Percentiles rank a stretch among this genome's conserved stretches.
These are phyloP conservation scores for Carallia pectinifolia DNA, from an alignment of 345 rosid species.

Conservation along the genomic window DNA sequence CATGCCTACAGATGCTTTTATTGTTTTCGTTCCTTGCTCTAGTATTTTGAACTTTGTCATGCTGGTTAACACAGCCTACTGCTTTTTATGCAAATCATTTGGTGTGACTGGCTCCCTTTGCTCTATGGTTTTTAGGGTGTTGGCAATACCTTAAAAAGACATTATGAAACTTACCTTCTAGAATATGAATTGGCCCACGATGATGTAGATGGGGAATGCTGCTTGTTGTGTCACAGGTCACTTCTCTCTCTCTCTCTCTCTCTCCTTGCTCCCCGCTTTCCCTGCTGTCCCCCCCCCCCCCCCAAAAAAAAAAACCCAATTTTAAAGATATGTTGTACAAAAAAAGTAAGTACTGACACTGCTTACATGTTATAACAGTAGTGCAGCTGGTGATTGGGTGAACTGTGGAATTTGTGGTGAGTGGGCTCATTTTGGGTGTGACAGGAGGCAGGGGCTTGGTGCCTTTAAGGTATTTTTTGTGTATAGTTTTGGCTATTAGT, in stretches of 20 bases:
- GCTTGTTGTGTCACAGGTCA: slow-evolving; percentile 92
- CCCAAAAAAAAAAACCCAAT: too few species aligned
- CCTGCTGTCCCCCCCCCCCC: too few species aligned
- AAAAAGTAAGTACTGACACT: slow-evolving; percentile 18
- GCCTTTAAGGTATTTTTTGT: slow-evolving; percentile 74
- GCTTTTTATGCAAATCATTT: neutral
- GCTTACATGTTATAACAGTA: slow-evolving; percentile 55
- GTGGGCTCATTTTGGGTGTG: slow-evolving; percentile 99
- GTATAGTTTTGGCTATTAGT: neutral
- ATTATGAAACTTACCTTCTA: slow-evolving; percentile 90
- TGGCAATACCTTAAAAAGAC: slow-evolving; percentile 91
- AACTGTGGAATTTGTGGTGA: slow-evolving; percentile 98
- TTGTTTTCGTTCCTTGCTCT: neutral
- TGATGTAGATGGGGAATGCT: slow-evolving; percentile 98
- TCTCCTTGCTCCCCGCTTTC: neutral
- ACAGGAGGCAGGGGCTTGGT: slow-evolving; percentile 94
- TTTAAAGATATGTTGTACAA: neutral
- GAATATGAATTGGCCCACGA: slow-evolving; percentile 98
- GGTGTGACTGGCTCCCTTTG: neutral
- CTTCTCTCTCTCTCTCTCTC: slow-evolving; percentile 10
- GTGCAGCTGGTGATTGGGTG: slow-evolving; percentile 99
- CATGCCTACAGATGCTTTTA: neutral
- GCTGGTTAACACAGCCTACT: neutral
- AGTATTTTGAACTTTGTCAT: neutral
- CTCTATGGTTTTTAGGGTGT: slow-evolving; percentile 60